These are phyloP conservation scores for Phytophthora brassicae DNA, from an alignment of 352 stramenopile species.

Conservation along the genomic window DNA sequence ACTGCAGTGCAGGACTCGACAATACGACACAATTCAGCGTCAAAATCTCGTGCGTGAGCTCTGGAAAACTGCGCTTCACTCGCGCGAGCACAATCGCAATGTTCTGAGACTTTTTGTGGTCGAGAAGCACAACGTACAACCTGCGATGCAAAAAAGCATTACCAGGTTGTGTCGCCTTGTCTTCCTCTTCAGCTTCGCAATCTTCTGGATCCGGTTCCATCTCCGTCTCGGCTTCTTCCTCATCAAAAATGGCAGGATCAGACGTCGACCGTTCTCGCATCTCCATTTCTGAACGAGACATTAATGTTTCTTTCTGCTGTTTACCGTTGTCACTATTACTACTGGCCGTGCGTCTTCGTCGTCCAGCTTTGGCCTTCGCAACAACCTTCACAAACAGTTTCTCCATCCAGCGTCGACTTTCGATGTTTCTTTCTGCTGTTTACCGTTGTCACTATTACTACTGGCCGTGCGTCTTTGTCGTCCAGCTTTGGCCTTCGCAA, in stretches of 20 bases:
- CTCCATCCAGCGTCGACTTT: slow-evolving; percentile 68
- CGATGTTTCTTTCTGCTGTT: slow-evolving; percentile 28
- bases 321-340: slow-evolving; percentile 5
- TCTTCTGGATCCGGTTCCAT: slow-evolving; percentile 24
- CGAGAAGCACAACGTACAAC: slow-evolving; percentile 64
- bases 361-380: slow-evolving; percentile 25
- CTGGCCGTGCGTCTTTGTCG: slow-evolving; percentile 19
- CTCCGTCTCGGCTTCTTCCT: slow-evolving; percentile 24
- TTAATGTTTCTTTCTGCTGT: slow-evolving; percentile 9
- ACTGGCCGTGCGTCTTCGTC: slow-evolving; percentile 19
- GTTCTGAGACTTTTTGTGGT: slow-evolving; percentile 87
- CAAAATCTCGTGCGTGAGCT: slow-evolving; percentile 66
- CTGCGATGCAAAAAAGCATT: slow-evolving; percentile 45
- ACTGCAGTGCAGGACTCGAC: slow-evolving; percentile 65
- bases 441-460: slow-evolving; percentile 5
- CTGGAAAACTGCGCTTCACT: slow-evolving; percentile 61
- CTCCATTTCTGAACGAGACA: slow-evolving; percentile 13
- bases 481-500: slow-evolving; percentile 29
- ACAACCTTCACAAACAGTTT: slow-evolving; percentile 73
- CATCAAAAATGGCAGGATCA: slow-evolving; percentile 16
- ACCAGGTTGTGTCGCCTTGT: slow-evolving; percentile 2
- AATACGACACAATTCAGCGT: slow-evolving; percentile 66
- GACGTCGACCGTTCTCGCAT: slow-evolving; percentile 18
- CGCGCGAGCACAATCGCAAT: slow-evolving; percentile 79
- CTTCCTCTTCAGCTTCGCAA: slow-evolving; percentile 3